These are phyloP conservation scores for Huntiella omanensis DNA, from an alignment of 2,329 filamentous ascomycete genomes.

Conservation along the genomic window DNA sequence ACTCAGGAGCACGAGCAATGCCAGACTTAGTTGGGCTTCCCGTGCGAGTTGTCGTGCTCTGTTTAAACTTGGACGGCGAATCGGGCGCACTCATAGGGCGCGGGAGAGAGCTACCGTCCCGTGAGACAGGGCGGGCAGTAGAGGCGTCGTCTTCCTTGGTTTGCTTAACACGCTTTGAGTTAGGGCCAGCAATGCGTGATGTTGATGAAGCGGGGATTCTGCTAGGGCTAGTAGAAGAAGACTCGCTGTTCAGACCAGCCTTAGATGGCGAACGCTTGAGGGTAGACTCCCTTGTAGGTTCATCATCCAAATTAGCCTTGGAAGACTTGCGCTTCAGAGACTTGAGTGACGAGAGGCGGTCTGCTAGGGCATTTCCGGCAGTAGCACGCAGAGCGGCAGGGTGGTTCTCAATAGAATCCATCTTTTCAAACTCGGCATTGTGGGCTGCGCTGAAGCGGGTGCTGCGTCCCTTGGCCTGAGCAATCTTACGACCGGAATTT, in stretches of 20 bases:
- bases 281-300: slow-evolving; percentile 23
- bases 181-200: slow-evolving; percentile 16
- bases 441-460: slow-evolving; percentile 71
- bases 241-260: slow-evolving; percentile 18
- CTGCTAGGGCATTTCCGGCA: slow-evolving; percentile 28
- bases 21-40: slow-evolving; percentile 30
- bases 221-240: slow-evolving; percentile 1
- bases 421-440: slow-evolving; percentile 82
- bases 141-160: slow-evolving; percentile 50
- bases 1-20: slow-evolving; percentile 60
- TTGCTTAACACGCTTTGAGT: slow-evolving; percentile 55
- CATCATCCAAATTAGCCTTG: slow-evolving; percentile 49
- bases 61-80: slow-evolving; percentile 6
- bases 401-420: slow-evolving; percentile 87
- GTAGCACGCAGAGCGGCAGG: slow-evolving; percentile 56
- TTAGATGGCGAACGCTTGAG: slow-evolving; percentile 19
- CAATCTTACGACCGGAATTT: slow-evolving; percentile 47
- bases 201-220: slow-evolving; percentile 11
- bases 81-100: slow-evolving; percentile 24
- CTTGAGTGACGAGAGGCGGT: slow-evolving; percentile 28
- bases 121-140: slow-evolving; percentile 39
- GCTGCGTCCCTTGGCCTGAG: slow-evolving; percentile 57
- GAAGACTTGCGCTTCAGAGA: slow-evolving; percentile 17
- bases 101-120: slow-evolving; percentile 30
- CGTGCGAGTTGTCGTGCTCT: background rate